A percentile compares a stretch with the other conserved stretches of the same genome.
Conservation (phyloP, 2,329 filamentous ascomycete species). For the Ramichloridium luteum region DNA sequence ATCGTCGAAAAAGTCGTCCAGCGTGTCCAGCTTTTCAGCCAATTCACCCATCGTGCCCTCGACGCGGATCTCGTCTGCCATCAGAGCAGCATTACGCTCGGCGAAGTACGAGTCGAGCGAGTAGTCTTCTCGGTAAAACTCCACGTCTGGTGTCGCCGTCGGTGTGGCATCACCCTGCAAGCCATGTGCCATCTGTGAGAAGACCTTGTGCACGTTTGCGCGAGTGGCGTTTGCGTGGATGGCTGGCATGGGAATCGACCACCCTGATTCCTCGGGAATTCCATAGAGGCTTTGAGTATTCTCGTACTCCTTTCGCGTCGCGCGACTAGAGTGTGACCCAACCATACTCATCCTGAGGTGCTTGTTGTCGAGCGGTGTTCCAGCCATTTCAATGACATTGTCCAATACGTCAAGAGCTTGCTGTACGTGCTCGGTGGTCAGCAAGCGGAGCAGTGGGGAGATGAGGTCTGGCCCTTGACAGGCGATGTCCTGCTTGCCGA, state of each 20-base stretch:
- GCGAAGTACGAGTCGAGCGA: slow-evolving; percentile 59
- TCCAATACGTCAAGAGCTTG: slow-evolving; percentile 86
- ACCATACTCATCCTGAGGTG: slow-evolving; percentile 98
- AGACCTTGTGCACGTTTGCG: slow-evolving; percentile 87
- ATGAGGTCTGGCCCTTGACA: slow-evolving; percentile 89
- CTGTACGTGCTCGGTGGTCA: slow-evolving; percentile 89
- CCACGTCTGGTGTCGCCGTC: slow-evolving; percentile 65
- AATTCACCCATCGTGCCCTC: slow-evolving; percentile 68
- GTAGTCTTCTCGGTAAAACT: slow-evolving; percentile 85
- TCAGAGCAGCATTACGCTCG: slow-evolving; percentile 74
- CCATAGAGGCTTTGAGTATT: slow-evolving; percentile 85
- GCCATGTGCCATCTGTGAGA: slow-evolving; percentile 54
- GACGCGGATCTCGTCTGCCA: slow-evolving; percentile 63
- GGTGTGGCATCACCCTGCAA: slow-evolving; percentile 34
- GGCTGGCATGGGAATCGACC: slow-evolving; percentile 89
- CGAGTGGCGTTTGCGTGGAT: slow-evolving; percentile 78
- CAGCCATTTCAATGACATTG: slow-evolving; percentile 88
- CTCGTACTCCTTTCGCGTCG: slow-evolving; percentile 87
- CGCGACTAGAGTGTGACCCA: slow-evolving; percentile 63
- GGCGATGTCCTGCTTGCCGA: slow-evolving; percentile 80
- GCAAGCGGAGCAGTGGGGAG: slow-evolving; percentile 73
- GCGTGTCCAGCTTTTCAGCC: slow-evolving; percentile 46
- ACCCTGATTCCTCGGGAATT: slow-evolving; percentile 88
- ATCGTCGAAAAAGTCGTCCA: slow-evolving; percentile 45
- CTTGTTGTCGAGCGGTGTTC: slow-evolving; percentile 76